phyloP scores from a whole-genome alignment of 768 basidiomycete genomes.

The Tulasnella sp. region DNA sequence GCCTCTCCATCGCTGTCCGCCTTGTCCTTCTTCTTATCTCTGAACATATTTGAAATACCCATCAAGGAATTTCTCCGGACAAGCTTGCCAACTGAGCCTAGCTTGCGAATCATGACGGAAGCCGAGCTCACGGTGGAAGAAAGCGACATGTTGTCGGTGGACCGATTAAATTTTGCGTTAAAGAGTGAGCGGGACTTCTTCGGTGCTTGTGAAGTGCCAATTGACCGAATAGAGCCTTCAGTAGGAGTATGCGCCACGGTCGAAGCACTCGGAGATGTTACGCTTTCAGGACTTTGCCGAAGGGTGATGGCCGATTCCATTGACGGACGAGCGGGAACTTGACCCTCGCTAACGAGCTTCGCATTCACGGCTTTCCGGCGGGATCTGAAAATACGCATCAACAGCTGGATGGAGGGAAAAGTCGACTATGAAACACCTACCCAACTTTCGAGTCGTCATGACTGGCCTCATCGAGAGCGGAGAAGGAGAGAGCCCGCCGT shows the following conservation, averaged over 20 bases:
- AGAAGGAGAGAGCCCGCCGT: constrained; percentile 59
- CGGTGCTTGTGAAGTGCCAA: constrained; percentile 26
- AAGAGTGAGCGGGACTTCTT: constrained; percentile 65
- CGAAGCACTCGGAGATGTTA: constrained; percentile 18
- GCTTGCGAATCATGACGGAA: constrained; percentile 91
- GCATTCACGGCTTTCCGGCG: constrained; percentile 17
- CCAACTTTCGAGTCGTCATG: constrained; percentile 8
- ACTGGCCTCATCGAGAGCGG: constrained; percentile 47
- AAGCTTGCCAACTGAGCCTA: constrained; percentile 80
- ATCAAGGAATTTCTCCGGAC: constrained; percentile 80
- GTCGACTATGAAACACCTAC: constrained; percentile 1
- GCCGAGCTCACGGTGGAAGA: constrained; percentile 90
- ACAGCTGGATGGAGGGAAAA: not conserved
- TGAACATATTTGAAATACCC: constrained; percentile 88
- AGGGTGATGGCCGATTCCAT: not conserved
- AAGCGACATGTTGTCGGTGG: constrained; percentile 90
- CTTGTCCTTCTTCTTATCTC: constrained; percentile 60
- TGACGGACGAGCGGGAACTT: constrained; percentile 9
- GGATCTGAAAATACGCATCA: not conserved
- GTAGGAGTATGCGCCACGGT: constrained; percentile 23
- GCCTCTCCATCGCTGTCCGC: constrained; percentile 30
- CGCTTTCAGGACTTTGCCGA: not conserved
- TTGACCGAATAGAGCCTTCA: constrained; percentile 17
- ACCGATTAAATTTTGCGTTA: constrained; percentile 76
- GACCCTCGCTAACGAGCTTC: constrained; percentile 15